Base-by-base conservation (phyloP, 2,329 filamentous ascomycete species). In the Zymoseptoria tritici region DNA sequence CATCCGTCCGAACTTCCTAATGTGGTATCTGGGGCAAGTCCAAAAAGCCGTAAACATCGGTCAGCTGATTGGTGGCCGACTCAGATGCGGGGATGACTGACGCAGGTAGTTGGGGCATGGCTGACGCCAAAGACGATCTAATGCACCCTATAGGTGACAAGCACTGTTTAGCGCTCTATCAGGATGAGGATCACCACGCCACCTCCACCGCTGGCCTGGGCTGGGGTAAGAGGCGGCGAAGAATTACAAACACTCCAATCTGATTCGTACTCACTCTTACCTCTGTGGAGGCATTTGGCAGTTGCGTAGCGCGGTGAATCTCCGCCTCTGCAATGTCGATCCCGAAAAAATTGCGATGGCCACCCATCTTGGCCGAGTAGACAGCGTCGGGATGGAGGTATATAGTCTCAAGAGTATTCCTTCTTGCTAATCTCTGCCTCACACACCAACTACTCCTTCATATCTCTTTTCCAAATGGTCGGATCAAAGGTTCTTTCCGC, bases 401-500 rank as follows among this genome's bases (percentile, higher is more conserved):
- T 46, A 46, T 46, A 46, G n/a, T 4, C 11, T 46, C 36, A n/a
- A 7, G 16, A 46, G 36, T 2, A 46, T 46, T n/a, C 36, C 36
- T n/a, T 16, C 13, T 6, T 7, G 13, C 3, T 7, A 0, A 42
- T 16, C 5, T 7, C 16, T n/a, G 13, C 16, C 36, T 2, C 36
- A 13, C 36, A 46, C 36, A 46, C 36, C 13, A 13, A 16, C 13
- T n/a, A 16, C 2, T 6, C 36, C 16, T 46, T 46, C 36, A 46
- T 22, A 58, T 61, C 56, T 36, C 56, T 26, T 54, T 8, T 29
- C 36, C n/a, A 16, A 46, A 46, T 46, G 36, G 16, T 46, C 13
- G 36, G 36, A 46, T 46, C 54, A 5, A 57, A 42, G 19, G 20
- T 51, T 31, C 49, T 63, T 21, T 46, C 61, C 8, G 52, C 61